These are phyloP conservation scores for Narthecium ossifragum DNA, from an alignment of 106 monocot genomes.

Conservation along the genomic window DNA sequence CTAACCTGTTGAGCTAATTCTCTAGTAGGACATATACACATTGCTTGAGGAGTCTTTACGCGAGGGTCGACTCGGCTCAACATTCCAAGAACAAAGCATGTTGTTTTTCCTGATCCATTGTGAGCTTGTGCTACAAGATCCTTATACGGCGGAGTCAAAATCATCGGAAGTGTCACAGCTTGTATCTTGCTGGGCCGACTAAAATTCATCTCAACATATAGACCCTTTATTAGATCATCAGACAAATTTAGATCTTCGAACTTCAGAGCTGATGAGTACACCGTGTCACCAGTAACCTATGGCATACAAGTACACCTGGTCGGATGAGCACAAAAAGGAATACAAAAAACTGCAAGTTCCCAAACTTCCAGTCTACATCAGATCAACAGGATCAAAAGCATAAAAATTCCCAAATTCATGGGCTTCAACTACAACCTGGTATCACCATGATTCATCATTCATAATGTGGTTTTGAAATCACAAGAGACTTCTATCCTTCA, in stretches of 20 bases:
- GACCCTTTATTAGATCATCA: conserved; percentile 65
- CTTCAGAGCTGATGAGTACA: conserved; percentile 62
- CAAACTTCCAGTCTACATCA: no score
- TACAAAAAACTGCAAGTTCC: neutral
- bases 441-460: no score
- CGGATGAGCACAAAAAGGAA: neutral
- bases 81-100: conserved; percentile 98
- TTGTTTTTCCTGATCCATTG: conserved; percentile 96
- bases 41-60: conserved; percentile 62
- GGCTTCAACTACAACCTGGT: neutral
- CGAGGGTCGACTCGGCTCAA: conserved; percentile 74
- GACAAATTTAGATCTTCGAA: conserved; percentile 85
- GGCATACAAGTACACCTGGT: neutral
- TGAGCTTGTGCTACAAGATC: conserved; percentile 95
- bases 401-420: neutral
- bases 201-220: conserved; percentile 88
- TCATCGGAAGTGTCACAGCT: conserved; percentile 89
- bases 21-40: conserved; percentile 91
- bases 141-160: conserved; percentile 79
- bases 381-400: neutral
- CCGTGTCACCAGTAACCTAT: conserved; percentile 75
- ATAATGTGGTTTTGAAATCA: no score
- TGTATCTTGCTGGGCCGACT: conserved; percentile 92
- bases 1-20: conserved; percentile 73
- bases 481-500: no score